Evolutionary conservation across 495 filamentous ascomycete genomes (phyloP).

Genomic region (Aspergillus mulundensis): DNA sequence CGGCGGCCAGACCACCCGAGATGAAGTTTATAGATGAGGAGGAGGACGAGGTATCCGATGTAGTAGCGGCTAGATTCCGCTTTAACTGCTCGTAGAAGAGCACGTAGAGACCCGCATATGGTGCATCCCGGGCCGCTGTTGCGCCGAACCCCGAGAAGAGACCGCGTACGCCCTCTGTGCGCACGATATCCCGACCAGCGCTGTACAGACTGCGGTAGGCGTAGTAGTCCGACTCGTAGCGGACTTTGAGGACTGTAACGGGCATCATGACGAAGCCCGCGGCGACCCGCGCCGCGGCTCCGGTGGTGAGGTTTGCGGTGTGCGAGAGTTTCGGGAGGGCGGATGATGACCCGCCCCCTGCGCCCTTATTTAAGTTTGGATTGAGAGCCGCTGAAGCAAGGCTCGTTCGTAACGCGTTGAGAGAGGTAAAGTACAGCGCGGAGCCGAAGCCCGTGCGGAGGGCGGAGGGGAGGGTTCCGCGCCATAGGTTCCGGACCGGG

Average conservation of each 20-base stretch:
- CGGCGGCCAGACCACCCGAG: constrained; percentile 74
- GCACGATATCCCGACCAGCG: constrained; percentile 71
- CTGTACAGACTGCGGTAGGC: constrained; percentile 70
- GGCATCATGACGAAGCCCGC: constrained; percentile 95
- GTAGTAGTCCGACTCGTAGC: constrained; percentile 85
- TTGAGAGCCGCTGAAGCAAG: constrained; percentile 38
- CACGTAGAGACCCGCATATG: constrained; percentile 93
- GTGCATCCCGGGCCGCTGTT: constrained; percentile 88
- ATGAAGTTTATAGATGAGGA: constrained; percentile 80
- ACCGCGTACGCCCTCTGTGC: constrained; percentile 69
- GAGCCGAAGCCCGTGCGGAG: constrained; percentile 90
- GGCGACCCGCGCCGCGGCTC: constrained; percentile 74
- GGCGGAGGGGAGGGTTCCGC: constrained; percentile 85
- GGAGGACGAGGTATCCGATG: constrained; percentile 15
- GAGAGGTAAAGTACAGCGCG: constrained; percentile 87
- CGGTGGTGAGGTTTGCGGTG: constrained; percentile 77
- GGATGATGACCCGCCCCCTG: constrained; percentile 49
- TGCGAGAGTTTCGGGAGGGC: constrained; percentile 81
- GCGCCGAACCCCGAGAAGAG: constrained; percentile 94
- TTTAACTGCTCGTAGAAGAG: constrained; percentile 92
- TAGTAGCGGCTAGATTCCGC: constrained; percentile 49
- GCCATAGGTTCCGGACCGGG: constrained; percentile 79
- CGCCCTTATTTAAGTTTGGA: background rate
- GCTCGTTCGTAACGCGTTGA: constrained; percentile 75
- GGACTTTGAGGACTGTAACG: constrained; percentile 93